Percentiles rank a stretch among this genome's conserved stretches.
These are phyloP conservation scores for Alternaria incomplexa DNA, from an alignment of 2,329 filamentous ascomycete genomes.

Conservation along the genomic window DNA sequence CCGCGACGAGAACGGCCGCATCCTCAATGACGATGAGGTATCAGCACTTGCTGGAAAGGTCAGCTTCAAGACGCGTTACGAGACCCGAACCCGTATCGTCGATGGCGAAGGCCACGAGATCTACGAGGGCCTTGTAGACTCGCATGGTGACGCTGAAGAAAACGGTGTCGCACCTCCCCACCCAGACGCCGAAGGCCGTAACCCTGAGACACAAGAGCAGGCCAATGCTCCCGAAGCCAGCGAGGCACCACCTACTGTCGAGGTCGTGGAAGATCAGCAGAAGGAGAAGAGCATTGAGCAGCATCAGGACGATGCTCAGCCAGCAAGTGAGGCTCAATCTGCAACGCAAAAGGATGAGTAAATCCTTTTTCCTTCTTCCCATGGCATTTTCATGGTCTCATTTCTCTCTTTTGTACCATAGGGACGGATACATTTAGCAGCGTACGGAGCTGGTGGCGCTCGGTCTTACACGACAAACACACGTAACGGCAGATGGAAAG, in stretches of 20 bases:
- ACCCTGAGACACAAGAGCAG: constrained; percentile 61
- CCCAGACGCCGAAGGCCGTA: constrained; percentile 63
- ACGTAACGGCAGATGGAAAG: constrained; percentile 1
- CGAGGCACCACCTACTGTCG: constrained; percentile 49
- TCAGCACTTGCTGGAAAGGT: constrained; percentile 87
- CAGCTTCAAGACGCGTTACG: constrained; percentile 92
- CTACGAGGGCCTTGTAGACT: constrained; percentile 51
- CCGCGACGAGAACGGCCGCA: constrained; percentile 89
- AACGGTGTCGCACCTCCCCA: constrained; percentile 58
- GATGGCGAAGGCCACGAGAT: constrained; percentile 82
- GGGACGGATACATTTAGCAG: constrained; percentile 19
- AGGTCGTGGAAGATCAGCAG: constrained; percentile 49
- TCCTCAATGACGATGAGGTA: constrained; percentile 84
- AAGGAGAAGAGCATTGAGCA: constrained; percentile 55
- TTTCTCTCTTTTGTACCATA: constrained; percentile 20
- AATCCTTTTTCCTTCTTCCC: background rate
- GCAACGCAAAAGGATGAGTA: constrained; percentile 38
- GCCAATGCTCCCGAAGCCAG: constrained; percentile 49
- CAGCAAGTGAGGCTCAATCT: constrained; percentile 47
- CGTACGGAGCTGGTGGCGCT: constrained; percentile 17
- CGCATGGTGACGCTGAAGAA: constrained; percentile 38
- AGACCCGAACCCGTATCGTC: constrained; percentile 87
- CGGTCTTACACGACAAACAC: constrained; percentile 1
- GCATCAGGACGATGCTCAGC: constrained; percentile 43
- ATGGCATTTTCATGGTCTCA: constrained; percentile 1